These are phyloP conservation scores for Alloteropsis semialata DNA, from an alignment of 176 grass and related monocot species.

Conservation along the genomic window DNA sequence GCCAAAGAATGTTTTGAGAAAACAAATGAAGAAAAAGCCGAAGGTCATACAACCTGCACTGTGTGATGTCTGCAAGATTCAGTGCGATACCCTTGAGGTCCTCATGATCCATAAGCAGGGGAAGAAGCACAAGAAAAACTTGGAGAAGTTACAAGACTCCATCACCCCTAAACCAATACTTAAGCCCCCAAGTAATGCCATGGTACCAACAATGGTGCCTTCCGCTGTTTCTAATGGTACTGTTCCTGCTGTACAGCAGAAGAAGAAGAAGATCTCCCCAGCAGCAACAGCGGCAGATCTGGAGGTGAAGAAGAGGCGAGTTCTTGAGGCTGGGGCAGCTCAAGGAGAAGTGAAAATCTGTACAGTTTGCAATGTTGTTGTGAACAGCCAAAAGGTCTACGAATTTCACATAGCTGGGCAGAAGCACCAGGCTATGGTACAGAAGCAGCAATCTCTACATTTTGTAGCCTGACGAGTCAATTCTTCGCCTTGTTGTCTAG, in stretches of 20 bases:
- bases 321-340: conserved; percentile 57
- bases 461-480: conserved; percentile 1
- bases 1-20: conserved; percentile 28
- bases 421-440: conserved; percentile 65
- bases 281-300: conserved; percentile 41
- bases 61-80: conserved; percentile 77
- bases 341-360: conserved; percentile 63
- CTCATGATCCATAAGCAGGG: conserved; percentile 66
- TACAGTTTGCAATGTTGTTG: conserved; percentile 60
- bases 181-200: conserved; percentile 18
- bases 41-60: conserved; percentile 46
- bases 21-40: conserved; percentile 26
- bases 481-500: neutral
- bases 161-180: conserved; percentile 40
- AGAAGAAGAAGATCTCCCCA: conserved; percentile 40
- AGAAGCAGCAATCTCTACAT: conserved; percentile 39
- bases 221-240: conserved; percentile 10
- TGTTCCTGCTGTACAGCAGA: conserved; percentile 7
- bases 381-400: conserved; percentile 69
- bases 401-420: conserved; percentile 67
- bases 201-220: conserved; percentile 9
- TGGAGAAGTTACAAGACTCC: conserved; percentile 66
- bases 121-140: conserved; percentile 84
- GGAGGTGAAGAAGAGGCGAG: conserved; percentile 67
- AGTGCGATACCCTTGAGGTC: conserved; percentile 59